Evolutionary conservation across 208 protist genomes (phyloP).

Genomic region (Acanthamoeba sp.): DNA sequence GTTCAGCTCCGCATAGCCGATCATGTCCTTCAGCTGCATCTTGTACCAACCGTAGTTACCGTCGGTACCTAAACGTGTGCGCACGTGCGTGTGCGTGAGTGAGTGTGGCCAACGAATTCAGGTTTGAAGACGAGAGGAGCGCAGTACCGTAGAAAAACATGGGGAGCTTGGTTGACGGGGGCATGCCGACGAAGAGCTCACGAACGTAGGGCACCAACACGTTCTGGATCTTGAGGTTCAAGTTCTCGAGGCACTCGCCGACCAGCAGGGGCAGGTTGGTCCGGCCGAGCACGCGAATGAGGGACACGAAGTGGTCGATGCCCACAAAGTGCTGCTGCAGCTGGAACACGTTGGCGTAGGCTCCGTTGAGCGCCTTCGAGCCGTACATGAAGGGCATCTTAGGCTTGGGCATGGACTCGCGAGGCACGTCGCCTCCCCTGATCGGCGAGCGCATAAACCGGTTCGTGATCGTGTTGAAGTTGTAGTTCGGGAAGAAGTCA

Average conservation of each 20-base stretch:
- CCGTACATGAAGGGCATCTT: conserved; percentile 84
- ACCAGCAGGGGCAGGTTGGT: conserved; percentile 84
- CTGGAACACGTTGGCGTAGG: conserved; percentile 80
- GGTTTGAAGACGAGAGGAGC: neutral
- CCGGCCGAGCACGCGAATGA: conserved; percentile 81
- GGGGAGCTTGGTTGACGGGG: conserved; percentile 84
- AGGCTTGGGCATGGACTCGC: conserved; percentile 77
- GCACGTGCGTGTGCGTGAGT: too few relatives aligned
- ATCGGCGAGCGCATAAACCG: conserved; percentile 83
- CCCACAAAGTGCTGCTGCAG: conserved; percentile 86
- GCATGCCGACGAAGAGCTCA: conserved; percentile 86
- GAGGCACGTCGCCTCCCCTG: conserved; percentile 64
- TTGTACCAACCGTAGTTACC: conserved; percentile 72
- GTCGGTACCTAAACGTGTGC: neutral
- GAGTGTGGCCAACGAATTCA: too few relatives aligned
- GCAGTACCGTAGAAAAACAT: conserved; percentile 83
- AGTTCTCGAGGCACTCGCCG: conserved; percentile 79
- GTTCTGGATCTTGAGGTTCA: conserved; percentile 86
- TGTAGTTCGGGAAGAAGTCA: conserved; percentile 89
- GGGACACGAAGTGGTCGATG: conserved; percentile 78
- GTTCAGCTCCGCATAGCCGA: conserved; percentile 87
- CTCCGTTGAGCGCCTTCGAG: conserved; percentile 80
- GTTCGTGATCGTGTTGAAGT: conserved; percentile 85
- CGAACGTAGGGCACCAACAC: conserved; percentile 84
- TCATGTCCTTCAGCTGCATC: conserved; percentile 71